These are phyloP conservation scores for Starmerella kuoi DNA, from an alignment of 805 yeast genomes.

Conservation along the genomic window DNA sequence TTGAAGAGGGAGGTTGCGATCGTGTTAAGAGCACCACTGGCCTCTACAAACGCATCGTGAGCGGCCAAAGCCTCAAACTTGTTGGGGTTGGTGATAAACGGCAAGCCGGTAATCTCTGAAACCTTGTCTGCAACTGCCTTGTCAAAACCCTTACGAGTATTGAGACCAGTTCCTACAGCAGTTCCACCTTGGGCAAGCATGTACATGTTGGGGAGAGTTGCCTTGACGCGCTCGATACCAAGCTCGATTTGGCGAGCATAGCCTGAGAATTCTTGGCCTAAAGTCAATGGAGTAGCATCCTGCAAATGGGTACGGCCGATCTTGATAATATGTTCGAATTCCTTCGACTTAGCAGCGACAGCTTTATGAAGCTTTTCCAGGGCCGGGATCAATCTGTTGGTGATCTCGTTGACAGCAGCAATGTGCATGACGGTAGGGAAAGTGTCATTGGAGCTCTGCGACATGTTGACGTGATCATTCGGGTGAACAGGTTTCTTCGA, in stretches of 20 bases:
- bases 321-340: conserved; percentile 81
- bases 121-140: conserved; percentile 78
- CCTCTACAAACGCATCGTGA: conserved; percentile 96
- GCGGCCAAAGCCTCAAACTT: conserved; percentile 98
- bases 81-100: conserved; percentile 91
- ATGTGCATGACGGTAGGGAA: conserved; percentile 99
- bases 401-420: conserved; percentile 89
- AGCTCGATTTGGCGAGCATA: conserved; percentile 86
- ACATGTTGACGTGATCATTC: conserved; percentile 96
- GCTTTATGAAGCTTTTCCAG: conserved; percentile 65
- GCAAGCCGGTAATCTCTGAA: conserved; percentile 71
- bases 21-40: conserved; percentile 93
- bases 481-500: conserved; percentile 94
- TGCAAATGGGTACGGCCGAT: conserved; percentile 98
- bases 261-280: conserved; percentile 97
- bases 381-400: conserved; percentile 64
- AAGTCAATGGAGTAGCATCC: conserved; percentile 95
- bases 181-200: conserved; percentile 97
- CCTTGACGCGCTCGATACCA: conserved; percentile 79
- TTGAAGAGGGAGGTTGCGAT: conserved; percentile 87
- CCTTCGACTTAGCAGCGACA: conserved; percentile 64
- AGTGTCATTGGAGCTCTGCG: conserved; percentile 97
- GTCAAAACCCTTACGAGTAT: conserved; percentile 85
- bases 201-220: conserved; percentile 59
- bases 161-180: conserved; percentile 97